phyloP scores from a whole-genome alignment of 2,329 filamentous ascomycete species.

The Colletotrichum shisoi region DNA sequence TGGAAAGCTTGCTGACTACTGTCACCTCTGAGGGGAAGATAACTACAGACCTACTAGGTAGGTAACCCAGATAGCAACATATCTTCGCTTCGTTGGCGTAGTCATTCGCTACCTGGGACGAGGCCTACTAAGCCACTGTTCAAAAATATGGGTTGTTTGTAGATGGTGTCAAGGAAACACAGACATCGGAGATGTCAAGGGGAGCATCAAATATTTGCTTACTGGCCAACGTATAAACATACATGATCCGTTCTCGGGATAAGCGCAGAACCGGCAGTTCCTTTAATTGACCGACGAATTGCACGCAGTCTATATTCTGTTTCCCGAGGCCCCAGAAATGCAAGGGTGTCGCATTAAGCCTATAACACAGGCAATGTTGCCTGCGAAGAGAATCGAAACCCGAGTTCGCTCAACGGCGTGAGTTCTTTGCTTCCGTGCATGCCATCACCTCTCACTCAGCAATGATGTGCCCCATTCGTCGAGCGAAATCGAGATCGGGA shows the following conservation, averaged over 20 bases:
- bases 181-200: neutral
- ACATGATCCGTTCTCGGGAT: neutral
- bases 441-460: slow-evolving; percentile 23
- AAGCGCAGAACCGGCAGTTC: neutral
- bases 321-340: slow-evolving; percentile 29
- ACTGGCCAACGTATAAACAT: neutral
- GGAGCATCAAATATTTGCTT: neutral
- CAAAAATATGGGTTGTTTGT: neutral
- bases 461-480: slow-evolving; percentile 24
- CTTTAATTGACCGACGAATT: slow-evolving; percentile 30
- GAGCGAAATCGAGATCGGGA: slow-evolving; percentile 20
- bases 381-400: slow-evolving; percentile 28
- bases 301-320: slow-evolving; percentile 39
- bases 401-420: slow-evolving; percentile 27
- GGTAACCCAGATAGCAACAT: neutral
- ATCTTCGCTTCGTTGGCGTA: neutral
- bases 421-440: slow-evolving; percentile 33
- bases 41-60: no score
- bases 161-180: neutral
- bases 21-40: neutral
- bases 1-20: neutral
- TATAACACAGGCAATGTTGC: slow-evolving; percentile 29
- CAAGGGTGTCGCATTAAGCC: slow-evolving; percentile 34
- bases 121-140: neutral
- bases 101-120: neutral